These are phyloP conservation scores for Albifimbria verrucaria DNA, from an alignment of 2,329 filamentous ascomycete genomes.

Conservation along the genomic window DNA sequence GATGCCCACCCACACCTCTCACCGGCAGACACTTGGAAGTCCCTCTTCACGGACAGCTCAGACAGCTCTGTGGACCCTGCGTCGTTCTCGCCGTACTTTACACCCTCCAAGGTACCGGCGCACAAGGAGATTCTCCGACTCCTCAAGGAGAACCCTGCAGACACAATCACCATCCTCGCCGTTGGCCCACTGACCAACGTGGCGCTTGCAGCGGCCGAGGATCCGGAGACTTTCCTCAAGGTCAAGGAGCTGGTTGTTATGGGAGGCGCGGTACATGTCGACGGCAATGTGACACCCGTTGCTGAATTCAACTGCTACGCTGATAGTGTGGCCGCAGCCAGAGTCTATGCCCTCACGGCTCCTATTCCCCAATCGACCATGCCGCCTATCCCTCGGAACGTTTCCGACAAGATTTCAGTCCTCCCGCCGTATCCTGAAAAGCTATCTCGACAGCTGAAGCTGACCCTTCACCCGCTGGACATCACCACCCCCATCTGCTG, in stretches of 20 bases:
- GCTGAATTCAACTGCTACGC: conserved; percentile 97
- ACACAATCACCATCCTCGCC: conserved; percentile 86
- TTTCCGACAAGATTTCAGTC: conserved; percentile 39
- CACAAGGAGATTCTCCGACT: conserved; percentile 88
- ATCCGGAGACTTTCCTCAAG: conserved; percentile 83
- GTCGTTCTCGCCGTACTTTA: conserved; percentile 62
- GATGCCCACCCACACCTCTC: conserved; percentile 70
- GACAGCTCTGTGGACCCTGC: conserved; percentile 34
- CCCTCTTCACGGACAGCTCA: conserved; percentile 50
- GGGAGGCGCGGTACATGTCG: conserved; percentile 78
- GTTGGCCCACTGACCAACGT: conserved; percentile 93
- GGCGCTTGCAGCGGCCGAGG: conserved; percentile 81
- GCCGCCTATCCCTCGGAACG: conserved; percentile 66
- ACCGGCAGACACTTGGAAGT: conserved; percentile 70
- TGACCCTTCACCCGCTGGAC: conserved; percentile 73
- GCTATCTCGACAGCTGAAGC: conserved; percentile 60
- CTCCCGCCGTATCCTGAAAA: conserved; percentile 61
- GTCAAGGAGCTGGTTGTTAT: conserved; percentile 93
- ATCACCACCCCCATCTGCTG: conserved; percentile 70
- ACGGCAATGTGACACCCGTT: conserved; percentile 80
- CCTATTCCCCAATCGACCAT: conserved; percentile 73
- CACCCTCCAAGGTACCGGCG: conserved; percentile 67
- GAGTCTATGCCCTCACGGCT: conserved; percentile 75
- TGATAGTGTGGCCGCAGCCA: conserved; percentile 73
- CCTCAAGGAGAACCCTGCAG: conserved; percentile 73